A percentile compares a stretch with the other conserved stretches of the same genome.
Conservation (phyloP, 805 yeast species). For the Wickerhamiella allomyrinae region DNA sequence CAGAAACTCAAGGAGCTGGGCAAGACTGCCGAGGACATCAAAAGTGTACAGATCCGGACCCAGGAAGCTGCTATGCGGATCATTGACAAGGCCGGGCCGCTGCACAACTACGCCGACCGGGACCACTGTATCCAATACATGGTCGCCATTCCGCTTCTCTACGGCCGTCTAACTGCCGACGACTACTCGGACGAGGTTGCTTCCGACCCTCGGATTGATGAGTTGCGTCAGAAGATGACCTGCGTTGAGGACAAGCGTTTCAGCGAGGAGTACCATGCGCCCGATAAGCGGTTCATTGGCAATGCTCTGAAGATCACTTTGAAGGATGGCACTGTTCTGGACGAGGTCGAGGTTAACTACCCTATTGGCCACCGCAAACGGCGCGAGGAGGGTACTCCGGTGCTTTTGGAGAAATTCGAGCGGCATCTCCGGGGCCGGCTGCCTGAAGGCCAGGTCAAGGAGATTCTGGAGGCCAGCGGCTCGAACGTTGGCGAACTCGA, state of each 20-base stretch:
- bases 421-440: constrained; percentile 37
- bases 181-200: constrained; percentile 42
- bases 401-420: constrained; percentile 36
- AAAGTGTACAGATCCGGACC: constrained; percentile 36
- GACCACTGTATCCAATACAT: constrained; percentile 54
- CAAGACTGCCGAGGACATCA: constrained; percentile 36
- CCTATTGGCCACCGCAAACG: constrained; percentile 47
- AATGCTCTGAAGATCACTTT: constrained; percentile 38
- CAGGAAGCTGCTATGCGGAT: constrained; percentile 50
- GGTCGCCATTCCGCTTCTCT: constrained; percentile 43
- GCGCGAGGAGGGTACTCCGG: constrained; percentile 46
- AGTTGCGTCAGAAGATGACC: constrained; percentile 38
- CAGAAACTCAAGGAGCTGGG: constrained; percentile 27
- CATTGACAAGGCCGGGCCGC: constrained; percentile 45
- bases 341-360: constrained; percentile 39
- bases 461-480: constrained; percentile 27
- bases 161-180: constrained; percentile 43
- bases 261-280: constrained; percentile 40
- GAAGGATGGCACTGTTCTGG: constrained; percentile 39
- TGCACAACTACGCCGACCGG: constrained; percentile 49
- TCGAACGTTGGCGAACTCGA: constrained; percentile 29
- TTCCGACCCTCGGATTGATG: constrained; percentile 37
- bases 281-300: constrained; percentile 43
- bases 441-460: constrained; percentile 26
- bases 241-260: constrained; percentile 38